Base-by-base conservation (phyloP, 345 rosid genomes). In the Combretum micranthum region DNA sequence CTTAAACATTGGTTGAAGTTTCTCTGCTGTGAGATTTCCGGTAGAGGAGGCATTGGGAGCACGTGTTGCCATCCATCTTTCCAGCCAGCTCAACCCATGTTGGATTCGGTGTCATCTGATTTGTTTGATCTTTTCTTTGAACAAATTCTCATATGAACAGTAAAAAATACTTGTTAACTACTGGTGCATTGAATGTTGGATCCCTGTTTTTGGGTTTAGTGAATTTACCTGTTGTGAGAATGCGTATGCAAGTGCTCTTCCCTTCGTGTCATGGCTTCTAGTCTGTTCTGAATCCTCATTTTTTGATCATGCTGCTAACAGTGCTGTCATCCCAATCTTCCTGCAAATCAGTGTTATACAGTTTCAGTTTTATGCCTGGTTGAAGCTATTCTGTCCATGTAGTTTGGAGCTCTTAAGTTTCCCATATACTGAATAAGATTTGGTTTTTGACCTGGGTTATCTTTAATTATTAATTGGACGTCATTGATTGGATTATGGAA, bases 261-360 rank as follows among this genome's bases (percentile, higher is more conserved):
- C 0, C 92, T 88, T 68, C 88, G 71, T 14, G 85, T 86, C 62
- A 72, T 77, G 39, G 90, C 95, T 77, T 86, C 95, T 39, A 84
- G 66, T 55, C 81, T 73, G 78, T 59, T 78, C 77, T 83, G 85
- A 63, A 76, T 70, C 75, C 96, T 85, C 70, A 73, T 72, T 70
- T 73, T 77, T 1, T 85, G 68, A 53, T 77, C 67, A 52, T 78
- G 77, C 90, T 91, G 57, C 88, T 86, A 57, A 83, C 80, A 15
- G 88, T 88, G 82, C 98, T 83, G 63, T 88, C 95, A 57, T 92
- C 93, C 95, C 96, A 83, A n/a, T 83, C 93, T 75, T 86, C 86
- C 93, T 88, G 80, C 56, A 55, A 49, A 46, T 60, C 6, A 32
- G 9, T 32, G 39, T 25, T 57, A 15, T 52, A 32, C 49, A 16